phyloP scores from a whole-genome alignment of 305 asterid species.

The Solanum aculeatissimum region DNA sequence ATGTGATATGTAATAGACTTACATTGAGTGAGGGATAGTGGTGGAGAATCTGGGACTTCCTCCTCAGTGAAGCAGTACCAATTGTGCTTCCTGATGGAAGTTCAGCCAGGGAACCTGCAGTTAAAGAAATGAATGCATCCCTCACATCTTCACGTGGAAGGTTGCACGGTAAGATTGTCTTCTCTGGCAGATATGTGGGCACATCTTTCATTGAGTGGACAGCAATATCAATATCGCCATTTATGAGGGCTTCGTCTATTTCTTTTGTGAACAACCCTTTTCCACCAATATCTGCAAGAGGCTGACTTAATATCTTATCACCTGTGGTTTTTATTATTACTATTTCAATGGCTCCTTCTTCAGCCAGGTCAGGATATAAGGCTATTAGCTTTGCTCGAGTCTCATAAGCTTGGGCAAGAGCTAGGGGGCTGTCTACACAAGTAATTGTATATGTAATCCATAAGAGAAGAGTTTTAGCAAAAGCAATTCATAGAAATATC shows the following conservation, averaged over 20 bases:
- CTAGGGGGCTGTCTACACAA: constrained; percentile 78
- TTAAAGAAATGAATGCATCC: constrained; percentile 79
- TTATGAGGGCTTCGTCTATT: constrained; percentile 83
- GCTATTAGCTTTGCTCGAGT: constrained; percentile 62
- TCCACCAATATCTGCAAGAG: constrained; percentile 93
- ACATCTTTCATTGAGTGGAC: constrained; percentile 98
- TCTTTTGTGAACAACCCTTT: constrained; percentile 92
- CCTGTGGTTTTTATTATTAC: constrained; percentile 85
- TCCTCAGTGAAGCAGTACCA: constrained; percentile 89
- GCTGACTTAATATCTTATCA: constrained; percentile 78
- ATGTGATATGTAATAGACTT: neutral
- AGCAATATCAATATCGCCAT: constrained; percentile 79
- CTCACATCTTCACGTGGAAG: constrained; percentile 92
- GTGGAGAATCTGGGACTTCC: constrained; percentile 85
- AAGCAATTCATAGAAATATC: neutral
- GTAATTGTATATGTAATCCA: constrained; percentile 2
- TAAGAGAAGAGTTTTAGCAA: neutral
- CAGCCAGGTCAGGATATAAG: constrained; percentile 71
- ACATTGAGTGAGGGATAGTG: constrained; percentile 68
- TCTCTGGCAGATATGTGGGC: constrained; percentile 80
- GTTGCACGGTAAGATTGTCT: constrained; percentile 81
- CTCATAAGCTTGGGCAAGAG: constrained; percentile 94
- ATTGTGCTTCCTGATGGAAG: constrained; percentile 73
- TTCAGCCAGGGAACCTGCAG: constrained; percentile 62
- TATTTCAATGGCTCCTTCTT: constrained; percentile 78